Conservation (phyloP, 1,139 yeast genomes). For the Kurtzmaniella quercitrusa region DNA sequence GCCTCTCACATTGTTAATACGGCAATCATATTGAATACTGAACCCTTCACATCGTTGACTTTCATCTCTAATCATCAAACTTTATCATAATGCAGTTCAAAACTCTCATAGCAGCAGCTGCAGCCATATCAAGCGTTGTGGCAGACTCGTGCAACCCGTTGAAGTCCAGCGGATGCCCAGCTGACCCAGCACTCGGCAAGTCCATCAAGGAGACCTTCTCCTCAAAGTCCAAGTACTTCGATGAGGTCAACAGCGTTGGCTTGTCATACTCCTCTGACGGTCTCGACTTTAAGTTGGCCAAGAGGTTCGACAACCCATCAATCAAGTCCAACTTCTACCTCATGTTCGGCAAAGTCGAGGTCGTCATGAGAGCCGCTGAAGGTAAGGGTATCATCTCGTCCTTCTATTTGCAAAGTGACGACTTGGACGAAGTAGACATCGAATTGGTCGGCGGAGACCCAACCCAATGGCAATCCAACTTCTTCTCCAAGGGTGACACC, state of each 20-base stretch:
- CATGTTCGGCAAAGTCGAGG: slow-evolving; percentile 84
- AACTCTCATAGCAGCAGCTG: slow-evolving; percentile 5
- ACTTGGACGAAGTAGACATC: slow-evolving; percentile 79
- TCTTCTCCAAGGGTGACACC: slow-evolving; percentile 74
- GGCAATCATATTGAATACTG: too few species aligned
- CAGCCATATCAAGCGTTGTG: slow-evolving; percentile 9
- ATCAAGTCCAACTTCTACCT: slow-evolving; percentile 72
- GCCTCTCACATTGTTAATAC: too few species aligned
- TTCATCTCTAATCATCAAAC: background rate
- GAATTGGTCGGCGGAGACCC: slow-evolving; percentile 82
- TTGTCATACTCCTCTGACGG: slow-evolving; percentile 39
- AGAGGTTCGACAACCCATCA: slow-evolving; percentile 72
- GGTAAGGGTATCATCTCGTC: slow-evolving; percentile 79
- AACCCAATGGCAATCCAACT: slow-evolving; percentile 73
- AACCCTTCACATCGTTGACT: too few species aligned
- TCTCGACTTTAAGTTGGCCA: slow-evolving; percentile 50
- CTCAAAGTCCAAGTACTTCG: slow-evolving; percentile 37
- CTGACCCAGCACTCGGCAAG: slow-evolving; percentile 54
- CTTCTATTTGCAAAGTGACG: slow-evolving; percentile 79
- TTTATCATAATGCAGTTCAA: slow-evolving; percentile 2
- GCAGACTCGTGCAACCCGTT: slow-evolving; percentile 30
- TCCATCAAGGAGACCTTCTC: slow-evolving; percentile 49
- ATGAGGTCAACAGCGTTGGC: slow-evolving; percentile 23
- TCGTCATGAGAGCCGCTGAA: slow-evolving; percentile 61
- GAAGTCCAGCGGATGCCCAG: slow-evolving; percentile 21